Percentiles rank a stretch among this genome's conserved stretches.
Evolutionary conservation across 1,284 basidiomycete species (phyloP).

Genomic region (Pseudozyma thailandica): DNA sequence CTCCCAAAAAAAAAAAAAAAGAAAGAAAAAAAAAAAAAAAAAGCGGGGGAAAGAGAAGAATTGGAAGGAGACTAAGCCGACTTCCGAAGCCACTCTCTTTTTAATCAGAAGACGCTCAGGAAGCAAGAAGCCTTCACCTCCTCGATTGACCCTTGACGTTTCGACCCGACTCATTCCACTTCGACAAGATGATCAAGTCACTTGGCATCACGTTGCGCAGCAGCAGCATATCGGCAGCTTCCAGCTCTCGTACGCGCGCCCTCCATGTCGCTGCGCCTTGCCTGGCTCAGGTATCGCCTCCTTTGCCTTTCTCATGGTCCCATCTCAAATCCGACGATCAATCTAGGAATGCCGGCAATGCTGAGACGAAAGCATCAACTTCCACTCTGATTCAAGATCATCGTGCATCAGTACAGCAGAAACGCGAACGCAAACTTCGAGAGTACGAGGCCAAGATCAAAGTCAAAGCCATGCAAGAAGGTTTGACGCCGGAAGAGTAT

Average conservation of each 20-base stretch:
- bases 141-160: too few relatives aligned
- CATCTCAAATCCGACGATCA: slow-evolving; percentile 32
- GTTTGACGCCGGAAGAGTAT: slow-evolving; percentile 52
- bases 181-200: slow-evolving; percentile 10
- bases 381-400: slow-evolving; percentile 15
- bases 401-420: slow-evolving; percentile 29
- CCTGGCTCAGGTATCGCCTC: slow-evolving; percentile 32
- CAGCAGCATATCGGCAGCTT: slow-evolving; percentile 4
- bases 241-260: slow-evolving; percentile 14
- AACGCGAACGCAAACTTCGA: slow-evolving; percentile 54
- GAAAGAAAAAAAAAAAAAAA: too few relatives aligned
- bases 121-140: too few relatives aligned
- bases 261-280: slow-evolving; percentile 16
- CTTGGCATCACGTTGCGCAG: slow-evolving; percentile 6
- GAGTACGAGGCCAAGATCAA: slow-evolving; percentile 61
- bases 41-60: too few relatives aligned
- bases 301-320: slow-evolving; percentile 39
- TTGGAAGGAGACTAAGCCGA: too few relatives aligned
- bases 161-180: too few relatives aligned
- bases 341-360: slow-evolving; percentile 1
- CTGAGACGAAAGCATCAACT: neutral
- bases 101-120: too few relatives aligned
- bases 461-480: slow-evolving; percentile 59
- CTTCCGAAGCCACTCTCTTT: too few relatives aligned
- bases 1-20: too few relatives aligned